phyloP scores from a whole-genome alignment of 2,329 filamentous ascomycete species.

The Paracoccidioides brasiliensis region DNA sequence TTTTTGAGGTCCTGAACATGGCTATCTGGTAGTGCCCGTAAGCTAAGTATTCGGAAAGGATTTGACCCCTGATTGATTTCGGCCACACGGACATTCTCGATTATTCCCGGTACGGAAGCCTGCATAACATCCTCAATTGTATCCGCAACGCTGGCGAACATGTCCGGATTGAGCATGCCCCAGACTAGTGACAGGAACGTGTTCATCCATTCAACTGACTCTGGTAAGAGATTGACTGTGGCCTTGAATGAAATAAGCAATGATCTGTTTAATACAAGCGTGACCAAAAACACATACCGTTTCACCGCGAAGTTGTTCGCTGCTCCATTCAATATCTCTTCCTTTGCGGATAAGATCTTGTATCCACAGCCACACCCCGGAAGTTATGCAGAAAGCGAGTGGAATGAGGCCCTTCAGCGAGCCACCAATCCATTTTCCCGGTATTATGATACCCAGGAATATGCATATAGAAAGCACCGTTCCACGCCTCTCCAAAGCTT shows the following conservation, averaged over 20 bases:
- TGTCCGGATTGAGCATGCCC: conserved; percentile 87
- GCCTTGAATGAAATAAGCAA: conserved; percentile 35
- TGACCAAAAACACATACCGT: conserved; percentile 37
- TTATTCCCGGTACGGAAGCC: conserved; percentile 76
- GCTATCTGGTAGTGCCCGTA: conserved; percentile 70
- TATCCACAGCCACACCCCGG: conserved; percentile 77
- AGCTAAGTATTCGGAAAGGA: conserved; percentile 72
- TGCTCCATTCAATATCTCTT: conserved; percentile 73
- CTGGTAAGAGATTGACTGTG: conserved; percentile 76
- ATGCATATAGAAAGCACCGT: conserved; percentile 57
- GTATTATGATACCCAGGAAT: conserved; percentile 57
- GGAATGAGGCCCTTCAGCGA: conserved; percentile 64
- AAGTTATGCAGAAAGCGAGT: conserved; percentile 56
- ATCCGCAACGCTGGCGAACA: conserved; percentile 86
- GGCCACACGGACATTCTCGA: conserved; percentile 88
- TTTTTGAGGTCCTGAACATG: conserved; percentile 74
- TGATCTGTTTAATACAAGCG: background rate
- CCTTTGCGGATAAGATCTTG: conserved; percentile 77
- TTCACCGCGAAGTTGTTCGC: conserved; percentile 71
- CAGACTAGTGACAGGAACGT: conserved; percentile 71
- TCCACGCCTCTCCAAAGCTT: conserved; percentile 60
- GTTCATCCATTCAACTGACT: conserved; percentile 95
- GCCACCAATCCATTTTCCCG: conserved; percentile 70
- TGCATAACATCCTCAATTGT: conserved; percentile 95
- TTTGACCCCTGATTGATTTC: conserved; percentile 92